Conservation (phyloP, 345 rosid genomes). For the Orychophragmus violaceus region DNA sequence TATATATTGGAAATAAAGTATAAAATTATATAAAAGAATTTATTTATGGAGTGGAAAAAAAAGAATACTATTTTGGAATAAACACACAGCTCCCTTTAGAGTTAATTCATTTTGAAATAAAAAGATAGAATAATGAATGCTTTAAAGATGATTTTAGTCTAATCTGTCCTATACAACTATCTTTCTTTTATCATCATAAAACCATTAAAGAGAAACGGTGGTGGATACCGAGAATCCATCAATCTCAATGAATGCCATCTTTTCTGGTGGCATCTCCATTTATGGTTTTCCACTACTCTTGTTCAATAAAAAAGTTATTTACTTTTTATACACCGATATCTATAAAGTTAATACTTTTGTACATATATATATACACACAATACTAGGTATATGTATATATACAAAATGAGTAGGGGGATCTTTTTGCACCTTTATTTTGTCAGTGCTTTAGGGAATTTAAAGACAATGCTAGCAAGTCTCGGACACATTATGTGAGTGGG, state of each 20-base stretch:
- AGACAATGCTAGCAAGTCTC: constrained; percentile 30
- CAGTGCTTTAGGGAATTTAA: constrained; percentile 37
- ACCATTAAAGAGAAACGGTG: not conserved
- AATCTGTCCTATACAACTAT: not conserved
- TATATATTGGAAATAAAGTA: too few relatives aligned
- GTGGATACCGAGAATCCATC: constrained; percentile 32
- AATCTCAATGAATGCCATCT: constrained; percentile 27
- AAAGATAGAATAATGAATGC: too few relatives aligned
- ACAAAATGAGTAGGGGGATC: constrained; percentile 9
- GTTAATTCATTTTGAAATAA: too few relatives aligned
- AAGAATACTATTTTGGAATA: too few relatives aligned
- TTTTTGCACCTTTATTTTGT: constrained; percentile 21
- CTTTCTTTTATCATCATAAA: too few relatives aligned
- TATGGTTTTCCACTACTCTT: constrained; percentile 22
- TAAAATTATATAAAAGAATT: too few relatives aligned
- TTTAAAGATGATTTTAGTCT: too few relatives aligned
- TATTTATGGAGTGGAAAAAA: too few relatives aligned
- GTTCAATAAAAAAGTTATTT: not conserved
- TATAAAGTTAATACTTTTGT: too few relatives aligned
- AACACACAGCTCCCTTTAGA: too few relatives aligned
- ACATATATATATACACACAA: not conserved
- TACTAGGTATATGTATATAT: not conserved
- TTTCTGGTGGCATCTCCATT: constrained; percentile 30
- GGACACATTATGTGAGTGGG: constrained; percentile 35
- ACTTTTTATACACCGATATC: not conserved